Percentiles rank a stretch among this genome's conserved stretches.
Conservation (phyloP, 1,139 yeast species). For the Eremothecium gossypii region DNA sequence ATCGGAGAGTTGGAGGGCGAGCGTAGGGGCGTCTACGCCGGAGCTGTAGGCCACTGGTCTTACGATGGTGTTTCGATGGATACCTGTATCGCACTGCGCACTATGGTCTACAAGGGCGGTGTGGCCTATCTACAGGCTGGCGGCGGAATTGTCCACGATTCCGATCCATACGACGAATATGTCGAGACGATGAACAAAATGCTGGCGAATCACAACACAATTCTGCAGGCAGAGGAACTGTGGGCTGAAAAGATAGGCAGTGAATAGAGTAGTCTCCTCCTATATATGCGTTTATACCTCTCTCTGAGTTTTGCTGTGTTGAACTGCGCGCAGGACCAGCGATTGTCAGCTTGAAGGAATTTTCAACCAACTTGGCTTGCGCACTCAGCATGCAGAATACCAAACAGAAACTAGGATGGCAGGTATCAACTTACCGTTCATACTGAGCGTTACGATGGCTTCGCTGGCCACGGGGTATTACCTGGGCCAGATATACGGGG, state of each 20-base stretch:
- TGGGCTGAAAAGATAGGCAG: slow-evolving; percentile 41
- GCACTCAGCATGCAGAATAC: too few species aligned
- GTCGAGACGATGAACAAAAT: slow-evolving; percentile 94
- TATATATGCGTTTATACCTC: neutral
- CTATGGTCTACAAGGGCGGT: slow-evolving; percentile 91
- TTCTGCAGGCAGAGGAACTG: slow-evolving; percentile 77
- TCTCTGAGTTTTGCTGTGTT: neutral
- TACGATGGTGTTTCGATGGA: slow-evolving; percentile 90
- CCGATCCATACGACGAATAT: slow-evolving; percentile 92
- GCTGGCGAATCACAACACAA: slow-evolving; percentile 85
- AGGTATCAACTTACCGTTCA: slow-evolving; percentile 4
- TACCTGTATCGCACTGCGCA: slow-evolving; percentile 92
- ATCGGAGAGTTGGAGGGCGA: slow-evolving; percentile 84
- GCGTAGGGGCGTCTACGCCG: slow-evolving; percentile 94
- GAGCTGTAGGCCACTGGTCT: slow-evolving; percentile 99
- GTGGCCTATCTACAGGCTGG: slow-evolving; percentile 94
- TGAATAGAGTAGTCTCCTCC: neutral
- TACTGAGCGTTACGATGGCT: slow-evolving; percentile 15
- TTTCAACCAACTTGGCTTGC: too few species aligned
- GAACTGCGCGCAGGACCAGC: neutral
- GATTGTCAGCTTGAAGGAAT: too few species aligned
- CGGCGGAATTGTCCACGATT: slow-evolving; percentile 93
- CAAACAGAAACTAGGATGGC: neutral
- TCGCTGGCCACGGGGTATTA: slow-evolving; percentile 25
- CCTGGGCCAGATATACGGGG: slow-evolving; percentile 14